Conservation (phyloP, 805 yeast species). For the Pichia scutulata region DNA sequence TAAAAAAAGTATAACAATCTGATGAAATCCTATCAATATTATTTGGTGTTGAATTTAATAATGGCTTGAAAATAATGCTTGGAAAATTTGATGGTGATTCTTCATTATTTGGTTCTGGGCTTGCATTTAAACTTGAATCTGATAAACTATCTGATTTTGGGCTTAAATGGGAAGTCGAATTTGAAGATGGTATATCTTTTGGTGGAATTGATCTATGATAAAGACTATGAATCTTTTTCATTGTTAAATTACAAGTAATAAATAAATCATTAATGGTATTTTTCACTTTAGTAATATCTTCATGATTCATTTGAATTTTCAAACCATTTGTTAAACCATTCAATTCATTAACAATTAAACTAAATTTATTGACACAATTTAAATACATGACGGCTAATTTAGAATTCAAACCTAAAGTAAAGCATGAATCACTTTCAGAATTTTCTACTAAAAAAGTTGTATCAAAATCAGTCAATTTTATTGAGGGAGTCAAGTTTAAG, state of each 20-base stretch:
- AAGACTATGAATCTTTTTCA: conserved; percentile 25
- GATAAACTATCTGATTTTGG: too few species aligned
- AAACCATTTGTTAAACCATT: conserved; percentile 45
- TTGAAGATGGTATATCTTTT: background rate
- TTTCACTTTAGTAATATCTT: conserved; percentile 38
- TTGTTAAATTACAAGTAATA: conserved; percentile 41
- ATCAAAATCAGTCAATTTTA: conserved; percentile 21
- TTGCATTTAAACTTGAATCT: background rate
- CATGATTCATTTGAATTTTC: conserved; percentile 32
- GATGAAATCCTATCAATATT: background rate
- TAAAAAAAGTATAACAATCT: conserved; percentile 1
- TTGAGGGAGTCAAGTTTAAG: conserved; percentile 18
- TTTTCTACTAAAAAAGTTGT: conserved; percentile 20
- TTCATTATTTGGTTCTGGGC: background rate
- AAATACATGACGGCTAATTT: conserved; percentile 15
- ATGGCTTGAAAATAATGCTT: background rate
- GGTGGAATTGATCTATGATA: background rate
- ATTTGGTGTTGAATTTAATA: background rate
- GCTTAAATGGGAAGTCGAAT: too few species aligned
- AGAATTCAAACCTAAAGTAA: background rate
- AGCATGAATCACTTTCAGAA: background rate
- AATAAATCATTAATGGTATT: conserved; percentile 43
- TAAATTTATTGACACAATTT: conserved; percentile 25
- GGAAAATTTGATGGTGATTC: background rate
- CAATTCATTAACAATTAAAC: conserved; percentile 45